phyloP scores from a whole-genome alignment of 2,329 filamentous ascomycete genomes.

The Penicillium polonicum region DNA sequence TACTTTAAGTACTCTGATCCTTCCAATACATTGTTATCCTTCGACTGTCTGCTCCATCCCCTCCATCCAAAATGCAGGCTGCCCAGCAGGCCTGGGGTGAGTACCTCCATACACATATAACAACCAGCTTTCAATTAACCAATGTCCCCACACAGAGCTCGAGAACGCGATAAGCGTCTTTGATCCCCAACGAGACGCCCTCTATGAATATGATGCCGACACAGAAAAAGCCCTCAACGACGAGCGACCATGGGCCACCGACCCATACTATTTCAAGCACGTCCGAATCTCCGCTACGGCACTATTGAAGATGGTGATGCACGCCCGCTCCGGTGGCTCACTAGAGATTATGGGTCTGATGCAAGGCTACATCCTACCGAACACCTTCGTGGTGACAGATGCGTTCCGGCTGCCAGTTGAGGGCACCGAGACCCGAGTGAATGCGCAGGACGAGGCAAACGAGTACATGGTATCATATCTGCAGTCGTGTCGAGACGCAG shows the following conservation, averaged over 20 bases:
- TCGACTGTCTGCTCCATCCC: neutral
- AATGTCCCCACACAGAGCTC: conserved; percentile 62
- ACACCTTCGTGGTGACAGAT: conserved; percentile 87
- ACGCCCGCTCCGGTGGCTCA: conserved; percentile 87
- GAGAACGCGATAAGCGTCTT: conserved; percentile 82
- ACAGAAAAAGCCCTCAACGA: conserved; percentile 66
- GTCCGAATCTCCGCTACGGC: conserved; percentile 93
- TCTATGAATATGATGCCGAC: conserved; percentile 76
- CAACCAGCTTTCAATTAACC: conserved; percentile 6
- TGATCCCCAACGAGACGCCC: conserved; percentile 82
- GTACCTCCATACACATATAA: conserved; percentile 14
- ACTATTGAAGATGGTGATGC: conserved; percentile 98
- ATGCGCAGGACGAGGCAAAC: conserved; percentile 92
- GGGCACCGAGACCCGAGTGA: conserved; percentile 96
- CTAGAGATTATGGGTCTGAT: conserved; percentile 98
- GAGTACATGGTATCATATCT: conserved; percentile 94
- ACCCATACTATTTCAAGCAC: conserved; percentile 86
- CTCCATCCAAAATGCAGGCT: conserved; percentile 49
- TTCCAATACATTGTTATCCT: neutral
- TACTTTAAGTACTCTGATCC: conserved; percentile 2
- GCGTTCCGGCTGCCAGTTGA: conserved; percentile 92
- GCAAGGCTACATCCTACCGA: conserved; percentile 86
- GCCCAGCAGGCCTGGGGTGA: conserved; percentile 63
- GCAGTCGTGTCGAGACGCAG: conserved; percentile 68
- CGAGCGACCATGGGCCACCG: conserved; percentile 70